Conservation (phyloP, 2,329 filamentous ascomycete species). For the Fusarium domesticum region DNA sequence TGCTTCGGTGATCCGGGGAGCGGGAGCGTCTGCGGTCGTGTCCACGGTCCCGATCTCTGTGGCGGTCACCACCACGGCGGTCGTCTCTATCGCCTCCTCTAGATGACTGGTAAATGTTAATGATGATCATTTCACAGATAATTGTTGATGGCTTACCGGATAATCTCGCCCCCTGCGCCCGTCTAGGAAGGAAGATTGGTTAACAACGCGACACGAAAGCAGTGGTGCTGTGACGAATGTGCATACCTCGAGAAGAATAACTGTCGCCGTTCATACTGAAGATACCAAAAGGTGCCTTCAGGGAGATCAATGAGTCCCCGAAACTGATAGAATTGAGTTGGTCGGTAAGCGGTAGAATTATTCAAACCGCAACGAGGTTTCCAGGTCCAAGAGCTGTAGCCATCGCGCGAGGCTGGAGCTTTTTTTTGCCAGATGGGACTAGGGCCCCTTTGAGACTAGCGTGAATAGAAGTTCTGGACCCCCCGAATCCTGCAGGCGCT, state of each 20-base stretch:
- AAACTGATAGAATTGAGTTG: slow-evolving; percentile 23
- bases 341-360: slow-evolving; percentile 23
- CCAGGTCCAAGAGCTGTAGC: slow-evolving; percentile 27
- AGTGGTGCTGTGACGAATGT: slow-evolving; percentile 7
- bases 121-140: background rate
- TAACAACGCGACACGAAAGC: slow-evolving; percentile 33
- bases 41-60: slow-evolving; percentile 48
- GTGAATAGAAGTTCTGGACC: slow-evolving; percentile 5
- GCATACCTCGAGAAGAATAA: slow-evolving; percentile 73
- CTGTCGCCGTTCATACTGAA: slow-evolving; percentile 78
- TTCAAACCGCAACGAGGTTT: slow-evolving; percentile 31
- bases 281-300: slow-evolving; percentile 19
- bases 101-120: slow-evolving; percentile 28
- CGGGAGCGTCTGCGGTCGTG: slow-evolving; percentile 75
- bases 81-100: slow-evolving; percentile 34
- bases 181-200: slow-evolving; percentile 33
- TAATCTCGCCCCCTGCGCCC: slow-evolving; percentile 56
- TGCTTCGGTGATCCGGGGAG: slow-evolving; percentile 70
- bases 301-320: slow-evolving; percentile 10
- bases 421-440: slow-evolving; percentile 36
- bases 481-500: background rate
- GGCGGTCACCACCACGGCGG: slow-evolving; percentile 29
- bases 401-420: slow-evolving; percentile 45
- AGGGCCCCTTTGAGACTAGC: slow-evolving; percentile 27
- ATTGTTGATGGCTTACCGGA: slow-evolving; percentile 40